Percentiles rank a stretch among this genome's conserved stretches.
phyloP scores from a whole-genome alignment of 768 basidiomycete species.

The Suillus weaverae region DNA sequence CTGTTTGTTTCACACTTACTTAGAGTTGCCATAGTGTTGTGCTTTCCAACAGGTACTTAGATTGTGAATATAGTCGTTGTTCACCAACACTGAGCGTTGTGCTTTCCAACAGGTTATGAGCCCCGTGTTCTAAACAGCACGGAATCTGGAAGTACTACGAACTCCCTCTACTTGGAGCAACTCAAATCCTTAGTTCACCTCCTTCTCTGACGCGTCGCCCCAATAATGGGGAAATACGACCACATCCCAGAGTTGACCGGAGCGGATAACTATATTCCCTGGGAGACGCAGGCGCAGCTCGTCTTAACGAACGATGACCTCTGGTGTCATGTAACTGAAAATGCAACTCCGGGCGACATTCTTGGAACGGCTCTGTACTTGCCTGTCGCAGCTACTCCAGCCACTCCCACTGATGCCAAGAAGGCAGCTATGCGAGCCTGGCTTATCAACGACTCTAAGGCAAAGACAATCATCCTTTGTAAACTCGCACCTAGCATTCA shows the following conservation, averaged over 20 bases:
- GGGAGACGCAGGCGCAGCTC: background rate
- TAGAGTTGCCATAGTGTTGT: too few relatives aligned
- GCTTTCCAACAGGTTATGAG: background rate
- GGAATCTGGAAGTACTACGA: background rate
- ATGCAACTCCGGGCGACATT: background rate
- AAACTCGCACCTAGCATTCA: background rate
- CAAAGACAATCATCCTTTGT: background rate
- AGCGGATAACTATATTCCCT: background rate
- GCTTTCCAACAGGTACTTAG: too few relatives aligned
- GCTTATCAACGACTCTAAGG: background rate
- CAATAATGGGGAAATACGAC: constrained; percentile 11
- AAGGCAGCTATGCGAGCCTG: constrained; percentile 3
- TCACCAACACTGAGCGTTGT: too few relatives aligned
- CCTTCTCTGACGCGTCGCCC: background rate
- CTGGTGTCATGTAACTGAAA: constrained; percentile 8
- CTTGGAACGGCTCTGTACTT: background rate
- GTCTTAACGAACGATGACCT: constrained; percentile 3
- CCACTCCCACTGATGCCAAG: background rate
- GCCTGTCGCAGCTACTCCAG: background rate
- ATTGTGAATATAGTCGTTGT: too few relatives aligned
- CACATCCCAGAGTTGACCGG: constrained; percentile 13
- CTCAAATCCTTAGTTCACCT: background rate
- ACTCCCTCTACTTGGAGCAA: background rate
- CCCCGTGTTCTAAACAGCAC: background rate
- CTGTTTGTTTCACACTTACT: too few relatives aligned